Evolutionary conservation across 306 rosid species (phyloP), one percentile per base, ranked within the genome.

Genomic region (Trichosanthes truncata): DNA sequence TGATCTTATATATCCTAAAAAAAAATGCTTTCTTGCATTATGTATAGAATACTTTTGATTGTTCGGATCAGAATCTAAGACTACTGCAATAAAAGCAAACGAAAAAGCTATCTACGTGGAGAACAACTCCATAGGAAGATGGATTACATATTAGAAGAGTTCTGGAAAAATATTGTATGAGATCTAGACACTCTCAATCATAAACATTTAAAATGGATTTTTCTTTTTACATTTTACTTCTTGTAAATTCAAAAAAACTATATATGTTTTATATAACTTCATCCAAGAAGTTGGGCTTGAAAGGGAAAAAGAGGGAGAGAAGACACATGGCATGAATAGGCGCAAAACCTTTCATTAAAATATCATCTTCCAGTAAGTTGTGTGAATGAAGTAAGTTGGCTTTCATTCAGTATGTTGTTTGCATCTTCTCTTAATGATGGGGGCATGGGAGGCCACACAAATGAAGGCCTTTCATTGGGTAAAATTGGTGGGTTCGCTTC

Each of bases 391-490:
- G 61, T 29, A 31, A 74, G 43, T 6, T n/a, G 46, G 49, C n/a
- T 6, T 10, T 57, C 68, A 35, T 40, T 38, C 17, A 4, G 18
- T 1, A 6, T 29, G 60, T 4, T 49, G 26, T 74, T 20, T 36
- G 76, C 38, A 9, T 56, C 82, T 13, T 55, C 79, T 38, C 83
- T 81, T 79, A 89, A 84, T 0, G 88, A 86, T 12, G 85, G 87
- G 38, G 91, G 94, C 91, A 74, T 74, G 43, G 78, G 78, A 26
- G 78, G 78, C 78, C 94, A 93, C 72, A 90, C 86, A 77, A 90
- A 93, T 62, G 85, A 82, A 55, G 97, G 95, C 49, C 90, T 83
- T 38, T 90, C 87, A 18, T 14, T 26, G 3, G 98, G 89, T 14
- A 91, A 77, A 12, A 1, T 6, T 1, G 92, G 93, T 26, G 89